Evolutionary conservation across 345 rosid genomes (phyloP).

Genomic region (Citrus cavaleriei): DNA sequence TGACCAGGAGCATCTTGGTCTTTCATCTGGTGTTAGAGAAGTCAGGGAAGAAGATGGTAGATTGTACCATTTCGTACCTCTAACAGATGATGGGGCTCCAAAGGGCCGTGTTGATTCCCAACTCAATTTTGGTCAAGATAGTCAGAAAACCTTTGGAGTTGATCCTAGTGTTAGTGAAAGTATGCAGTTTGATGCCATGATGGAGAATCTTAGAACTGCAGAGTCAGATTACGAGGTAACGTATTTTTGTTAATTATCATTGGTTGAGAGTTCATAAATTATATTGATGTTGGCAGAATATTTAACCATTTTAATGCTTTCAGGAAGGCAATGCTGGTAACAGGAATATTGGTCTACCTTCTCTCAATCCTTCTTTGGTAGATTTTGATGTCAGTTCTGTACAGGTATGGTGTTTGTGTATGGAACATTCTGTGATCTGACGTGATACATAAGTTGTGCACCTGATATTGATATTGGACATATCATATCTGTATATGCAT

Average conservation of each 20-base stretch:
- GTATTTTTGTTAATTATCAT: constrained; percentile 14
- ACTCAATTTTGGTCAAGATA: constrained; percentile 40
- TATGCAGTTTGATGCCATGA: constrained; percentile 60
- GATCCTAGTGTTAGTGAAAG: constrained; percentile 40
- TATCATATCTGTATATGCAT: not conserved
- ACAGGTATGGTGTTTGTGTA: constrained; percentile 55
- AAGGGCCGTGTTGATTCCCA: constrained; percentile 33
- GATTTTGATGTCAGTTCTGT: constrained; percentile 59
- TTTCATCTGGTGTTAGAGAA: constrained; percentile 31
- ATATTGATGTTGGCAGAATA: constrained; percentile 7
- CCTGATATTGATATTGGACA: not conserved
- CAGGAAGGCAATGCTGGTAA: constrained; percentile 58
- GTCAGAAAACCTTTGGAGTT: constrained; percentile 26
- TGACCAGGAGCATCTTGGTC: constrained; percentile 50
- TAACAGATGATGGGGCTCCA: constrained; percentile 35
- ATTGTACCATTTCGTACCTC: constrained; percentile 36
- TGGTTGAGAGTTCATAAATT: constrained; percentile 13
- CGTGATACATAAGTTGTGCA: constrained; percentile 3
- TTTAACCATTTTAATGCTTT: constrained; percentile 24
- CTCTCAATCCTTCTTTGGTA: constrained; percentile 43
- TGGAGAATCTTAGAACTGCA: constrained; percentile 48
- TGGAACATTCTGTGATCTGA: constrained; percentile 12
- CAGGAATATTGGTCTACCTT: constrained; percentile 51
- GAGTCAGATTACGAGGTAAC: constrained; percentile 63
- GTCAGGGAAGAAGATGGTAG: constrained; percentile 26